Conservation (phyloP, 129 eudicot species). For the Ambrosia trifida region DNA sequence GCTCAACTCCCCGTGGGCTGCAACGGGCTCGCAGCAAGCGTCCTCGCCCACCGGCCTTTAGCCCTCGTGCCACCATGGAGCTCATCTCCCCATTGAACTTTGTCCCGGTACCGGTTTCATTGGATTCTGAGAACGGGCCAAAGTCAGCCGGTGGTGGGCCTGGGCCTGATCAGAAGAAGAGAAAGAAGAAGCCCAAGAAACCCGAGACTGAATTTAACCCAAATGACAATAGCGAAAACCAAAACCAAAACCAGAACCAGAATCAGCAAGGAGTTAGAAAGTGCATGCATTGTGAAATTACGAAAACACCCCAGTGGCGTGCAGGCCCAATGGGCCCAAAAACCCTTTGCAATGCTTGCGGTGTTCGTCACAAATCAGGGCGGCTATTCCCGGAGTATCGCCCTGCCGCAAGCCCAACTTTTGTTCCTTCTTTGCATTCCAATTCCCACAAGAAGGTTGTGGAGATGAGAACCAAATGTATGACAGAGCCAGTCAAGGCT, state of each 20-base stretch:
- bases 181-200: slow-evolving; percentile 50
- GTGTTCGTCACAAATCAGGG: slow-evolving; percentile 94
- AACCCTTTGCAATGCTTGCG: slow-evolving; percentile 93
- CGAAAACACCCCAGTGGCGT: slow-evolving; percentile 98
- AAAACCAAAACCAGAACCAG: background rate
- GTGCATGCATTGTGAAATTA: slow-evolving; percentile 95
- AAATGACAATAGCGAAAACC: slow-evolving; percentile 12
- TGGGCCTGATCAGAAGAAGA: slow-evolving; percentile 45
- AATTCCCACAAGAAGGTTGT: slow-evolving; percentile 94
- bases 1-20: slow-evolving; percentile 53
- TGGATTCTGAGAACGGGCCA: slow-evolving; percentile 46
- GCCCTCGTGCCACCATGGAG: slow-evolving; percentile 57
- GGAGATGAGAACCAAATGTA: slow-evolving; percentile 72
- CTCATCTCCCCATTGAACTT: slow-evolving; percentile 44
- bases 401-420: slow-evolving; percentile 96
- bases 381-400: slow-evolving; percentile 93
- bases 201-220: slow-evolving; percentile 23
- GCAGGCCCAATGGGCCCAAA: slow-evolving; percentile 98
- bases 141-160: background rate
- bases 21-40: slow-evolving; percentile 93
- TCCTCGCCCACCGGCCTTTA: slow-evolving; percentile 66
- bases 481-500: slow-evolving; percentile 16
- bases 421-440: slow-evolving; percentile 79
- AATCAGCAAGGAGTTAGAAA: slow-evolving; percentile 56
- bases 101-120: slow-evolving; percentile 29